A percentile compares a stretch with the other conserved stretches of the same genome.
Conservation (phyloP, 2,329 filamentous ascomycete species). For the Trichoderma semiorbis region DNA sequence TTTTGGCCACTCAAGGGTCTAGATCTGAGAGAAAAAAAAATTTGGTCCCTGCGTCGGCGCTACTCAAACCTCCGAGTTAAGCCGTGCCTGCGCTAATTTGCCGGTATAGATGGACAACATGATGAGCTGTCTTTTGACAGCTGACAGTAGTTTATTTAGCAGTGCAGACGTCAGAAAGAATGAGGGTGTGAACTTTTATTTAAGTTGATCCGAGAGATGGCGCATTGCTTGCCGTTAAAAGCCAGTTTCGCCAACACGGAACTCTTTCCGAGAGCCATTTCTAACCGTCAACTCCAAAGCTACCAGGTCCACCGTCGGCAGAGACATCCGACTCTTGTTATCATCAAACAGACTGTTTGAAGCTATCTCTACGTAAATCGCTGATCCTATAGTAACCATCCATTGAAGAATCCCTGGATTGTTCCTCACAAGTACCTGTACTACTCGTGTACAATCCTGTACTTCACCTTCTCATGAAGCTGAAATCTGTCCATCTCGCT, state of each 20-base stretch:
- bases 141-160: neutral
- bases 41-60: conserved; percentile 12
- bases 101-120: neutral
- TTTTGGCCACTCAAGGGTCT: conserved; percentile 2
- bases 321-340: neutral
- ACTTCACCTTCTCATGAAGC: neutral
- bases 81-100: conserved; percentile 6
- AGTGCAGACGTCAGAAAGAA: neutral
- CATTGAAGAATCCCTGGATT: neutral
- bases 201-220: neutral
- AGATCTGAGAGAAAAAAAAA: neutral
- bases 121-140: neutral
- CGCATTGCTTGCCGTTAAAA: neutral
- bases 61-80: conserved; percentile 3
- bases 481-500: neutral
- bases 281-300: neutral
- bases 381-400: neutral
- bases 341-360: neutral
- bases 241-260: neutral
- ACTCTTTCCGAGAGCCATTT: neutral
- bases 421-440: neutral
- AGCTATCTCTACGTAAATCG: neutral
- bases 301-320: neutral
- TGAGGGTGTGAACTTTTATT: neutral
- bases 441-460: neutral